phyloP scores from a whole-genome alignment of 495 filamentous ascomycete genomes.

The Hypoxylon lenormandii region DNA sequence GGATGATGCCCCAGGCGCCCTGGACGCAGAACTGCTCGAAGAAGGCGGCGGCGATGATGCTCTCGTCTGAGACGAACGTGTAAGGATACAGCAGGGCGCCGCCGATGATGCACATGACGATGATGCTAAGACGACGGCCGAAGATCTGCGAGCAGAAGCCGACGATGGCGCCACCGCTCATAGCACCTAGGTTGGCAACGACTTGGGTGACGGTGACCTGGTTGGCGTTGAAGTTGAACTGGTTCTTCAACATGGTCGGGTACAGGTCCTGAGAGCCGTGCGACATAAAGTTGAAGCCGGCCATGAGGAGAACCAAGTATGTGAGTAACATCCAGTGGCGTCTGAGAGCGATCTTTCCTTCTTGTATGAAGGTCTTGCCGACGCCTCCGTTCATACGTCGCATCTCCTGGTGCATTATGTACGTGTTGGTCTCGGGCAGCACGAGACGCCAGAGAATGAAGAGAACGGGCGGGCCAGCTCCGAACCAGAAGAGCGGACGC shows the following conservation, averaged over 20 bases:
- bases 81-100: conserved; percentile 86
- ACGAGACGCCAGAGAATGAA: conserved; percentile 82
- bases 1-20: conserved; percentile 85
- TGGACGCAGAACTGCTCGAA: conserved; percentile 93
- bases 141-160: conserved; percentile 85
- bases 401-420: conserved; percentile 69
- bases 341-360: conserved; percentile 80
- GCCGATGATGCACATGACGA: conserved; percentile 79
- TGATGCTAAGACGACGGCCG: conserved; percentile 83
- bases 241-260: conserved; percentile 82
- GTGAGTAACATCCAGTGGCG: conserved; percentile 81
- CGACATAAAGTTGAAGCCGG: conserved; percentile 93
- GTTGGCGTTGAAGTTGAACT: conserved; percentile 77
- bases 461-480: conserved; percentile 79
- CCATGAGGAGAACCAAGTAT: conserved; percentile 87
- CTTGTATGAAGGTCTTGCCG: conserved; percentile 73
- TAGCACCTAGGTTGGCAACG: conserved; percentile 84
- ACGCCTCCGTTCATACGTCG: conserved; percentile 65
- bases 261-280: conserved; percentile 94
- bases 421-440: conserved; percentile 80
- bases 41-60: conserved; percentile 84
- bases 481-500: conserved; percentile 90
- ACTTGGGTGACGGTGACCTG: conserved; percentile 85
- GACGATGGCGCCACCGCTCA: conserved; percentile 78
- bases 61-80: conserved; percentile 70